phyloP scores from a whole-genome alignment of 495 filamentous ascomycete genomes.

The Neurospora sp. region DNA sequence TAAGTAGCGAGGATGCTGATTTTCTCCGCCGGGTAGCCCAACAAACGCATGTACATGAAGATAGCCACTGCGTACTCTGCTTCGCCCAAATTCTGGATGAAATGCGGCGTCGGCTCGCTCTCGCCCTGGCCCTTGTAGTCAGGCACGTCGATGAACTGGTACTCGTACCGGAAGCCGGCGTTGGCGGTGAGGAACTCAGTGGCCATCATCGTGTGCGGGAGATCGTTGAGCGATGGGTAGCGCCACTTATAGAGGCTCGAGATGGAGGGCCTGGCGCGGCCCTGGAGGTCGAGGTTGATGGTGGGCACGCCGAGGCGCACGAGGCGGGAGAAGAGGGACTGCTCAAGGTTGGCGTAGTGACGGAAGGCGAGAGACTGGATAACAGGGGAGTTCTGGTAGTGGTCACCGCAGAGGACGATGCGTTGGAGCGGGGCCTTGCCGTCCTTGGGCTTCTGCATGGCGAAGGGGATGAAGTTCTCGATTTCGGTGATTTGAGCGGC shows the following conservation, averaged over 20 bases:
- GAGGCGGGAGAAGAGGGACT: slow-evolving; percentile 86
- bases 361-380: slow-evolving; percentile 94
- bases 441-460: slow-evolving; percentile 71
- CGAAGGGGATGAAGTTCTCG: slow-evolving; percentile 89
- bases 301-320: slow-evolving; percentile 83
- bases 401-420: slow-evolving; percentile 88
- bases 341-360: slow-evolving; percentile 91
- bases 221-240: slow-evolving; percentile 69
- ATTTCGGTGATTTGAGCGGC: slow-evolving; percentile 97
- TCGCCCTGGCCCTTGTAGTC: slow-evolving; percentile 92
- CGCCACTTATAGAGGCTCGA: slow-evolving; percentile 91
- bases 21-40: slow-evolving; percentile 86
- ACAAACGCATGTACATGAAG: slow-evolving; percentile 93
- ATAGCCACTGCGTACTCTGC: slow-evolving; percentile 94
- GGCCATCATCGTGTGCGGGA: slow-evolving; percentile 58
- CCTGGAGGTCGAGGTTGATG: slow-evolving; percentile 86
- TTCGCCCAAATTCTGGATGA: slow-evolving; percentile 94
- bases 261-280: slow-evolving; percentile 75
- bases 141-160: slow-evolving; percentile 92
- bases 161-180: slow-evolving; percentile 84
- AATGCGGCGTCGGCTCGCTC: slow-evolving; percentile 85
- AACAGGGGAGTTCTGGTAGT: slow-evolving; percentile 92
- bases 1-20: slow-evolving; percentile 92
- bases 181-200: slow-evolving; percentile 76
- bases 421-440: slow-evolving; percentile 71